These are phyloP conservation scores for Ophiocordyceps australis DNA, from an alignment of 2,329 filamentous ascomycete genomes.

Conservation along the genomic window DNA sequence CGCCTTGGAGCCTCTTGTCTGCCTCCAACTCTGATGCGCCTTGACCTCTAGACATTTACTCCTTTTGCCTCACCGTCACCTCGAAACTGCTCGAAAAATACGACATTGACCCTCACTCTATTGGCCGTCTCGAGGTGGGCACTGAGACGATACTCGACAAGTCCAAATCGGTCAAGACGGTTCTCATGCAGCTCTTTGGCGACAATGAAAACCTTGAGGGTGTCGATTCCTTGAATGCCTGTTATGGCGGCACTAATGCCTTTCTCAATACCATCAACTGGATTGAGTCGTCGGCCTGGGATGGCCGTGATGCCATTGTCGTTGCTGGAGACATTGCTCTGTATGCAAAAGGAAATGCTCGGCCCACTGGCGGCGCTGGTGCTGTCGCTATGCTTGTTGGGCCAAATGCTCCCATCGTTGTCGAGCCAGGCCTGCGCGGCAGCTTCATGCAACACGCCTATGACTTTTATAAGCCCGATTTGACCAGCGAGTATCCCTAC, in stretches of 20 bases:
- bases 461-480: slow-evolving; percentile 81
- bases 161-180: slow-evolving; percentile 80
- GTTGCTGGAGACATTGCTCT: slow-evolving; percentile 70
- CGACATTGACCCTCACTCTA: slow-evolving; percentile 59
- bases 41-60: slow-evolving; percentile 57
- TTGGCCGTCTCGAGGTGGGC: slow-evolving; percentile 69
- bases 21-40: background rate
- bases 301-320: slow-evolving; percentile 65
- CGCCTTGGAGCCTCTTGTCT: slow-evolving; percentile 3
- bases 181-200: slow-evolving; percentile 73
- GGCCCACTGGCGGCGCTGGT: slow-evolving; percentile 66
- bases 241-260: slow-evolving; percentile 75
- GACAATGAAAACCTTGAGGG: slow-evolving; percentile 75
- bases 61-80: slow-evolving; percentile 59
- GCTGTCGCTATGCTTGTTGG: slow-evolving; percentile 65
- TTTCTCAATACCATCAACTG: slow-evolving; percentile 73
- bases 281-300: slow-evolving; percentile 76
- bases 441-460: slow-evolving; percentile 72
- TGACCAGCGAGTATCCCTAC: slow-evolving; percentile 74
- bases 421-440: slow-evolving; percentile 64
- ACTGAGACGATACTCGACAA: slow-evolving; percentile 79
- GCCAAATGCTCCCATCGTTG: slow-evolving; percentile 57
- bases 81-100: slow-evolving; percentile 70
- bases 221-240: slow-evolving; percentile 69
- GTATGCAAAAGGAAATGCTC: slow-evolving; percentile 68